A percentile compares a stretch with the other conserved stretches of the same genome.
Evolutionary conservation across 345 rosid species (phyloP).

Genomic region (Eucalyptus pauciflora): DNA sequence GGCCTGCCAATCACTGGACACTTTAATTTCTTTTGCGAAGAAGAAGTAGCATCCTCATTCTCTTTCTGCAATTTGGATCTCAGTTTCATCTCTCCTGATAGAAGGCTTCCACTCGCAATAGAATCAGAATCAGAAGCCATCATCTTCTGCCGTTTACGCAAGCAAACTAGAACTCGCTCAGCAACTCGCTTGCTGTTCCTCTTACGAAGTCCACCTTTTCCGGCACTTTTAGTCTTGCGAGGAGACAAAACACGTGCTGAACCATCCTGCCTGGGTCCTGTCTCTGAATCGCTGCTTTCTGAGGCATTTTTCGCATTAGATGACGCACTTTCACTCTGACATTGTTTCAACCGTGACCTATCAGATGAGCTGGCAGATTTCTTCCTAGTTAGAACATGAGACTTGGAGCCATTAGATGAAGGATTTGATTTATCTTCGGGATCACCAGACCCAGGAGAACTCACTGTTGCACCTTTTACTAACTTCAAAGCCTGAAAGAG

Average conservation of each 20-base stretch:
- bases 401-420: constrained; percentile 44
- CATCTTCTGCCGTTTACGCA: constrained; percentile 82
- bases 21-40: constrained; percentile 62
- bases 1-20: constrained; percentile 32
- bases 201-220: constrained; percentile 49
- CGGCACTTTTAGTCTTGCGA: constrained; percentile 46
- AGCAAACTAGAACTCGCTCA: constrained; percentile 65
- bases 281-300: constrained; percentile 90
- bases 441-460: constrained; percentile 21
- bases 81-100: constrained; percentile 33
- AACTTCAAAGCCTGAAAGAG: constrained; percentile 50
- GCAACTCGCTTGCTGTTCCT: constrained; percentile 90
- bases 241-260: constrained; percentile 31
- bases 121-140: constrained; percentile 73
- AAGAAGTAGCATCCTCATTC: constrained; percentile 70
- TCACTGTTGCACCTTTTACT: constrained; percentile 19
- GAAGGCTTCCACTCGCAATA: constrained; percentile 46
- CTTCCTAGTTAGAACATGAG: constrained; percentile 32
- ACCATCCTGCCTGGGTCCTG: constrained; percentile 44
- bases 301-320: constrained; percentile 69
- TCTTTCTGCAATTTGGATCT: constrained; percentile 45
- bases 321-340: constrained; percentile 90
- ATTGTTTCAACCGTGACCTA: constrained; percentile 42
- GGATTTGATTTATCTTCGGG: constrained; percentile 35
- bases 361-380: constrained; percentile 35